Percentiles rank a stretch among this genome's conserved stretches.
Conservation (phyloP, 768 basidiomycete genomes). For the Pleurotus tuoliensis region DNA sequence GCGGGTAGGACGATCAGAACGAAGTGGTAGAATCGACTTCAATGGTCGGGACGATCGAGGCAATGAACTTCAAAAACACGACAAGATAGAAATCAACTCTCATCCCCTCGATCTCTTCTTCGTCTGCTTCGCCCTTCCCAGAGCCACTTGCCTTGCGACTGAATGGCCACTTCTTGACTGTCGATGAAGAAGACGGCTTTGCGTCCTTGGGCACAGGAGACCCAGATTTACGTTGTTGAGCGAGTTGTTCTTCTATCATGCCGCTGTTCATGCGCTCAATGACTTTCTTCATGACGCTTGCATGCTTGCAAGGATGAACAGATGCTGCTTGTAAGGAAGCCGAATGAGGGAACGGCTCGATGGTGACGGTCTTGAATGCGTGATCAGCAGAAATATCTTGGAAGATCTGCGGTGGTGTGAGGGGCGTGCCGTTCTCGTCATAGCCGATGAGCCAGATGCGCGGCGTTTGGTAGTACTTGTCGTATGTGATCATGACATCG, state of each 20-base stretch:
- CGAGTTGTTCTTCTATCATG: constrained; percentile 79
- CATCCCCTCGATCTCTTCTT: constrained; percentile 83
- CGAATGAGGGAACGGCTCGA: constrained; percentile 97
- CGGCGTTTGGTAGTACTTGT: constrained; percentile 99
- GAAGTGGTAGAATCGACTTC: constrained; percentile 92
- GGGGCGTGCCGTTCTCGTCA: constrained; percentile 91
- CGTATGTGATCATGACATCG: constrained; percentile 99
- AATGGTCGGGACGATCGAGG: constrained; percentile 97
- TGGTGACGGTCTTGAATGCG: constrained; percentile 97
- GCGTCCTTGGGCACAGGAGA: constrained; percentile 32
- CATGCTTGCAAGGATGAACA: constrained; percentile 98
- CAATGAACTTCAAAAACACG: constrained; percentile 99
- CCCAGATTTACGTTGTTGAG: constrained; percentile 50
- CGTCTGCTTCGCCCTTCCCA: constrained; percentile 55
- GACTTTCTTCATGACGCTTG: constrained; percentile 99
- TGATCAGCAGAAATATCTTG: constrained; percentile 97
- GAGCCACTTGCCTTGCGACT: constrained; percentile 65
- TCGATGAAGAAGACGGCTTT: constrained; percentile 25
- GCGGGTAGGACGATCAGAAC: constrained; percentile 33
- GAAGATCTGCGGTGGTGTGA: constrained; percentile 89
- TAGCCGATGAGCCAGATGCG: constrained; percentile 97
- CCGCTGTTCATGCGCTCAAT: constrained; percentile 97
- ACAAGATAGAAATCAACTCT: constrained; percentile 97
- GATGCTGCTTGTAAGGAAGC: constrained; percentile 81
- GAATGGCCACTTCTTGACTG: constrained; percentile 85